Base-by-base conservation (phyloP, 1,284 basidiomycete genomes). In the Agroathelia rolfsii region DNA sequence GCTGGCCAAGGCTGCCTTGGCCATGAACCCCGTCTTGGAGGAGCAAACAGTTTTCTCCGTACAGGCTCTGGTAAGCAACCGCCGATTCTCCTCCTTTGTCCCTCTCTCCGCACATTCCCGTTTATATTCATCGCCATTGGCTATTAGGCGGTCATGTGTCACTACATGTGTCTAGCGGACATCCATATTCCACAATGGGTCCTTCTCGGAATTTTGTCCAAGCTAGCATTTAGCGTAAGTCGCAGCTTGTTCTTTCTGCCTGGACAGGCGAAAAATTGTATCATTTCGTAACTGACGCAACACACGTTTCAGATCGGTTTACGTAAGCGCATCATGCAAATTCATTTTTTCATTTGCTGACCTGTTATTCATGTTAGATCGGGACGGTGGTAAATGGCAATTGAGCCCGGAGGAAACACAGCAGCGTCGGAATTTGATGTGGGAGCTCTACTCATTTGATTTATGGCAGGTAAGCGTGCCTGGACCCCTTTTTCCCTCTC, bases 351-450 rank as follows among this genome's bases (percentile, higher is more conserved):
- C n/a, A n/a, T n/a, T n/a, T n/a, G n/a, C n/a, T n/a, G n/a, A n/a
- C n/a, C n/a, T n/a, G n/a, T n/a, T n/a, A n/a, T n/a, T n/a, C n/a
- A n/a, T n/a, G n/a, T n/a, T n/a, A n/a, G 78, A 82, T 55, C 70
- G 78, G 31, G 78, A 82, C 46, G 76, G 75, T 42, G 68, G 69
- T 24, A 68, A 69, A 49, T 82, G 77, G 76, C 72, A 76, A 32
- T 53, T 76, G 22, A 61, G 65, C 38, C 46, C 59, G 11, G 63
- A 64, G 35, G 76, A 82, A 50, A 71, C 76, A 0, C 64, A 69
- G 38, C 65, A 66, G 46, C 62, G 78, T 37, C 66, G 77, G 13
- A 66, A 67, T 40, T 54, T 80, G 11, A 66, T 78, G 41, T 77
- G 75, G 55, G 76, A 80, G 45, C 55, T 78, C 25, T 61, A 71